Conservation (phyloP, 306 rosid species). For the Cicer cuneatum region DNA sequence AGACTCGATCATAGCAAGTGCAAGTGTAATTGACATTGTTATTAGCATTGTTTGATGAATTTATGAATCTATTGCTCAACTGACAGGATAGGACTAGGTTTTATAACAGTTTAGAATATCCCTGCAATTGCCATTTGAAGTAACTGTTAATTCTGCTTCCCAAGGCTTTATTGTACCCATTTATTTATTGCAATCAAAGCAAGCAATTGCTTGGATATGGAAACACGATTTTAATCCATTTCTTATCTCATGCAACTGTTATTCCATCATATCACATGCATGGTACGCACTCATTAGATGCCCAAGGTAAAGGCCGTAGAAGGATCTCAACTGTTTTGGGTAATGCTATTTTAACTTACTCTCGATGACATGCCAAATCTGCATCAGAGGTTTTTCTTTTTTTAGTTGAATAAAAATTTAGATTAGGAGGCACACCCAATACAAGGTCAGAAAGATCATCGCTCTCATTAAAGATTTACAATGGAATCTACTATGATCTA, state of each 20-base stretch:
- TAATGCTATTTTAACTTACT: not conserved
- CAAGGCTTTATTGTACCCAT: conserved; percentile 54
- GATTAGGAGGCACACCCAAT: too few species aligned
- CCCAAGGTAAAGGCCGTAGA: not conserved
- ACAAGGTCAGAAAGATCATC: too few species aligned
- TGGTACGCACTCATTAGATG: not conserved
- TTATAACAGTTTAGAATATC: conserved; percentile 63
- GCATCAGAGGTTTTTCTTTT: too few species aligned
- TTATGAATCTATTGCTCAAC: conserved; percentile 59
- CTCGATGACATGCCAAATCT: not conserved
- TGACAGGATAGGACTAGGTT: conserved; percentile 72
- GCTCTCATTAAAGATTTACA: too few species aligned
- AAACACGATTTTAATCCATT: conserved; percentile 50
- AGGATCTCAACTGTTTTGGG: not conserved
- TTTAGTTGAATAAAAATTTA: too few species aligned
- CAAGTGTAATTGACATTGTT: conserved; percentile 43
- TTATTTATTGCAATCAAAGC: conserved; percentile 66
- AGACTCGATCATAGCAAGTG: conserved; percentile 57
- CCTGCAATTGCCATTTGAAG: conserved; percentile 69
- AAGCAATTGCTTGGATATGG: conserved; percentile 78
- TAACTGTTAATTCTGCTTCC: conserved; percentile 61
- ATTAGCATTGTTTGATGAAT: conserved; percentile 51
- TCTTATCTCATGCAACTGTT: conserved; percentile 49
- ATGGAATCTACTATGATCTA: too few species aligned
- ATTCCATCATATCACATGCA: conserved; percentile 21